These are phyloP conservation scores for Neofusicoccum parvum DNA, from an alignment of 2,329 filamentous ascomycete genomes.

Conservation along the genomic window DNA sequence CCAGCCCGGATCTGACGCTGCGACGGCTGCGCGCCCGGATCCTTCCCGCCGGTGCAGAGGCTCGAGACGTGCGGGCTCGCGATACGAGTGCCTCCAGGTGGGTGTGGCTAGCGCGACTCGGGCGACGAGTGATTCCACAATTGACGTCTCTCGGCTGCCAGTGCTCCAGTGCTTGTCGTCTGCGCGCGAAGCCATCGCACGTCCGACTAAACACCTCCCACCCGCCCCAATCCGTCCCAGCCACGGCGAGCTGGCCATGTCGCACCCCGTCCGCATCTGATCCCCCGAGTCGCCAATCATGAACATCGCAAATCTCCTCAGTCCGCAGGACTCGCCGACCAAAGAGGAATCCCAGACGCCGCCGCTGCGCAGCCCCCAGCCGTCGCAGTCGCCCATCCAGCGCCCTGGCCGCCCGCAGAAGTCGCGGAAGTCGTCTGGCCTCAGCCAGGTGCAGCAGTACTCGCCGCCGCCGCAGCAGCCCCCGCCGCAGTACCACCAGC, in stretches of 20 bases:
- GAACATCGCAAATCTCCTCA: constrained; percentile 54
- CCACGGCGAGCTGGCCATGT: constrained; percentile 4
- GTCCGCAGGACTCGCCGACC: constrained; percentile 49
- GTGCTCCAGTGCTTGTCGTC: neutral
- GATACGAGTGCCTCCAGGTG: too few relatives aligned
- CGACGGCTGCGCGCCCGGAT: neutral
- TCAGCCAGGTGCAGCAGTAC: constrained; percentile 44
- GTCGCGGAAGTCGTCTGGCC: constrained; percentile 44
- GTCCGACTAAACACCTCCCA: neutral
- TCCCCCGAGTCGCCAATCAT: constrained; percentile 32
- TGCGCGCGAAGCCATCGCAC: neutral
- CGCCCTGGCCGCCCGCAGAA: constrained; percentile 28
- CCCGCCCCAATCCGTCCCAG: neutral
- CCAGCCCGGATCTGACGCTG: neutral
- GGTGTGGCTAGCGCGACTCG: constrained; percentile 2
- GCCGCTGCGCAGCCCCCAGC: constrained; percentile 22
- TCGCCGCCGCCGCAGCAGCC: constrained; percentile 30
- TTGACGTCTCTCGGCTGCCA: constrained; percentile 8
- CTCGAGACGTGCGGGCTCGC: too few relatives aligned
- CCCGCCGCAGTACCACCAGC: constrained; percentile 1
- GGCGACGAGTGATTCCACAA: constrained; percentile 4
- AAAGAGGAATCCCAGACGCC: constrained; percentile 36
- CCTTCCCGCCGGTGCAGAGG: neutral
- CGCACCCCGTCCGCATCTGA: constrained; percentile 5
- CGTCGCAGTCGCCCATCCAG: constrained; percentile 35